Percentiles rank a stretch among this genome's conserved stretches.
These are phyloP conservation scores for Fraxinus sp. DNA, from an alignment of 305 asterid species.

Conservation along the genomic window DNA sequence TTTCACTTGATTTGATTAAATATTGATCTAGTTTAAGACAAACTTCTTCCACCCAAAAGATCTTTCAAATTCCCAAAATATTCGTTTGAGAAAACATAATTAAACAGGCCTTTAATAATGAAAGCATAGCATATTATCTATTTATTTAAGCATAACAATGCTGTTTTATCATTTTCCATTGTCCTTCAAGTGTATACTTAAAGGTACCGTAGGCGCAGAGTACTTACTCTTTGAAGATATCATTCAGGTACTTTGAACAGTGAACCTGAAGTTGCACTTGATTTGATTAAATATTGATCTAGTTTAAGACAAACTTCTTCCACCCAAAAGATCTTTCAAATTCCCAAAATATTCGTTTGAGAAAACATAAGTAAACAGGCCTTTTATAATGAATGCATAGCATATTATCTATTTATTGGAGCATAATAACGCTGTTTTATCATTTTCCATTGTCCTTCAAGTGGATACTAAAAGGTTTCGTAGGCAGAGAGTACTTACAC, in stretches of 20 bases:
- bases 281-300: slow-evolving; percentile 4
- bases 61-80: background rate
- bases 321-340: background rate
- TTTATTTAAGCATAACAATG: slow-evolving; percentile 4
- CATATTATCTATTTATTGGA: slow-evolving; percentile 11
- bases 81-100: no score
- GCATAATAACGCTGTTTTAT: background rate
- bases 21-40: slow-evolving; percentile 14
- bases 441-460: background rate
- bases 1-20: slow-evolving; percentile 2
- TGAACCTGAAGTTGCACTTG: slow-evolving; percentile 7
- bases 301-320: slow-evolving; percentile 9
- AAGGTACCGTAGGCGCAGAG: background rate
- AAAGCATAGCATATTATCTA: background rate
- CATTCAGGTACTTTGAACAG: slow-evolving; percentile 52
- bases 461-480: background rate
- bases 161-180: background rate
- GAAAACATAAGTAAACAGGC: no score
- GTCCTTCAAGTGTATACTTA: background rate
- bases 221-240: background rate
- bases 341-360: background rate
- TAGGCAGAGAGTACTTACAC: background rate
- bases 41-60: background rate
- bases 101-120: background rate
- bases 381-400: background rate